Percentiles rank a stretch among this genome's conserved stretches.
phyloP scores from a whole-genome alignment of 352 stramenopile genomes.

The Peronospora destructor region DNA sequence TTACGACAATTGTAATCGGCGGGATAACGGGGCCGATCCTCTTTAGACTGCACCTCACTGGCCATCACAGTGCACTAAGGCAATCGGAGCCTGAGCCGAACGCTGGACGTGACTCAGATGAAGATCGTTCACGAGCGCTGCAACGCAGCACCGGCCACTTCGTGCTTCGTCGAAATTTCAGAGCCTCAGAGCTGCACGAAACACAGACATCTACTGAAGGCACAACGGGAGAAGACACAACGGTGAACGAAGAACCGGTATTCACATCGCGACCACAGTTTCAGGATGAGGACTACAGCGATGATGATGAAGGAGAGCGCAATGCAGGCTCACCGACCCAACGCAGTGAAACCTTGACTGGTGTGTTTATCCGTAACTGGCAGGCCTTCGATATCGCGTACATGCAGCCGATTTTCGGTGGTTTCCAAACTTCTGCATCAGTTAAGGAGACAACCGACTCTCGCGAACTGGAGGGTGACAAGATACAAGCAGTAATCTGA shows the following conservation, averaged over 20 bases:
- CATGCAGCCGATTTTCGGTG: conserved; percentile 78
- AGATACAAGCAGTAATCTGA: conserved; percentile 33
- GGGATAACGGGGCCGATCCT: conserved; percentile 68
- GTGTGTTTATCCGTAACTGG: conserved; percentile 67
- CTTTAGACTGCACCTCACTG: conserved; percentile 36
- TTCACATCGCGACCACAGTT: conserved; percentile 73
- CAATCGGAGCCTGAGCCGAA: conserved; percentile 33
- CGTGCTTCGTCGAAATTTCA: conserved; percentile 36
- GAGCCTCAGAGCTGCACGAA: conserved; percentile 15
- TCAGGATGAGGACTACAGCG: conserved; percentile 41
- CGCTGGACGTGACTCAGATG: conserved; percentile 14
- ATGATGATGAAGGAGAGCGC: conserved; percentile 34
- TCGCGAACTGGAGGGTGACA: conserved; percentile 22
- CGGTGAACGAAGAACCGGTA: conserved; percentile 27
- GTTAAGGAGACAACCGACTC: conserved; percentile 9
- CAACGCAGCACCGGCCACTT: conserved; percentile 61
- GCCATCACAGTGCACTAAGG: conserved; percentile 28
- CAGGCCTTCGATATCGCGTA: conserved; percentile 59
- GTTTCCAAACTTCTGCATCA: conserved; percentile 18
- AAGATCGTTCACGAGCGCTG: conserved; percentile 16
- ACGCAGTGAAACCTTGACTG: conserved; percentile 35
- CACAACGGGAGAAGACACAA: conserved; percentile 8
- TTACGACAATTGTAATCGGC: conserved; percentile 81
- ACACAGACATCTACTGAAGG: neutral
- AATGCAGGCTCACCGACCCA: conserved; percentile 13